These are phyloP conservation scores for Chimonanthus salicifolius DNA, from an alignment of 164 flowering plant species.

Conservation along the genomic window DNA sequence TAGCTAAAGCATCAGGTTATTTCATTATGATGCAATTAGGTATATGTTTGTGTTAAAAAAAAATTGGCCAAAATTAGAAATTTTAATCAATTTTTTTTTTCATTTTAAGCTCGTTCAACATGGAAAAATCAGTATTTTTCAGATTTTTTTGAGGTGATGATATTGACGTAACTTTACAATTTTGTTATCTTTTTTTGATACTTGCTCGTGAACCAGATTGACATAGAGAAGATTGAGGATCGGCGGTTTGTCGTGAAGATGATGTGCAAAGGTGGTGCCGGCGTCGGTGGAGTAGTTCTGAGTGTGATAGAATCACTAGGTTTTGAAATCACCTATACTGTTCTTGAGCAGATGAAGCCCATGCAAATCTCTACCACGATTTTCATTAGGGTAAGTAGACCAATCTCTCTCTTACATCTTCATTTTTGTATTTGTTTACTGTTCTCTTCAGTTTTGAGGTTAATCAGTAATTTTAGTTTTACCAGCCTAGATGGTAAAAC, in stretches of 20 bases:
- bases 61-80: background rate
- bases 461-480: no score
- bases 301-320: conserved; percentile 14
- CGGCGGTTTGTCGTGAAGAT: conserved; percentile 17
- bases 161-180: background rate
- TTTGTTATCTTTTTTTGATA: background rate
- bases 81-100: background rate
- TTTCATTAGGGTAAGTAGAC: conserved; percentile 12
- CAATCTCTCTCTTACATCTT: no score
- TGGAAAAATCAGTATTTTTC: no score
- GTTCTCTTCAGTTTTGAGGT: no score
- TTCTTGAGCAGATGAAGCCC: conserved; percentile 1
- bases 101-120: no score
- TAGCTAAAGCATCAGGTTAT: no score
- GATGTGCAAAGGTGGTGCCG: conserved; percentile 7
- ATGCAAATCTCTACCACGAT: conserved; percentile 4
- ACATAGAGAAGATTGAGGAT: conserved; percentile 16
- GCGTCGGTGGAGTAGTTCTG: conserved; percentile 7
- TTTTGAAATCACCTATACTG: conserved; percentile 8
- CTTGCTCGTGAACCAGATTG: conserved; percentile 6
- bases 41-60: conserved; percentile 2
- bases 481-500: no score
- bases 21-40: no score
- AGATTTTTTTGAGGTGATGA: no score
- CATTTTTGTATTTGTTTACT: no score